phyloP scores from a whole-genome alignment of 305 asterid species.

The Striga hermonthica region DNA sequence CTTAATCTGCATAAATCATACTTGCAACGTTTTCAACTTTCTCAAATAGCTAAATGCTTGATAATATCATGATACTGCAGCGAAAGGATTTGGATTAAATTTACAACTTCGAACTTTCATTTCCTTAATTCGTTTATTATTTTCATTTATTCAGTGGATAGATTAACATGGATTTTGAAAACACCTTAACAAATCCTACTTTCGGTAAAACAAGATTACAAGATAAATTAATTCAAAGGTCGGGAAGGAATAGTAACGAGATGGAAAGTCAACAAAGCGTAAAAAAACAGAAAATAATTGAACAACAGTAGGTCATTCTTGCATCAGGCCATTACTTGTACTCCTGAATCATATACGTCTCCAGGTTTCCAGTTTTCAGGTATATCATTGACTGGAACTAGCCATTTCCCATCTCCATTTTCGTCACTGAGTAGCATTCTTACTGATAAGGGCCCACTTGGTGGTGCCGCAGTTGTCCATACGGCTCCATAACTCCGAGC shows the following conservation, averaged over 20 bases:
- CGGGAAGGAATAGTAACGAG: no score
- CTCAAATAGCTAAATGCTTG: not conserved
- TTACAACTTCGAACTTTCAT: not conserved
- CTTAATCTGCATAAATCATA: not conserved
- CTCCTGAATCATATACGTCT: conserved; percentile 69
- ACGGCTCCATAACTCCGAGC: conserved; percentile 73
- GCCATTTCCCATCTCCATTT: conserved; percentile 69
- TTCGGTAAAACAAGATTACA: not conserved
- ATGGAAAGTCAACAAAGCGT: not conserved
- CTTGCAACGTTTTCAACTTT: not conserved
- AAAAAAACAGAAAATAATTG: conserved; percentile 8
- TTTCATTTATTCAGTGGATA: conserved; percentile 10
- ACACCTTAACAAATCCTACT: conserved; percentile 10
- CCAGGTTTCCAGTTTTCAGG: conserved; percentile 80
- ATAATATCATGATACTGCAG: not conserved
- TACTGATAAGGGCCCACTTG: conserved; percentile 66
- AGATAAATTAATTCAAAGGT: conserved; percentile 17
- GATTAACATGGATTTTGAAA: not conserved
- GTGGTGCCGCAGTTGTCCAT: conserved; percentile 67
- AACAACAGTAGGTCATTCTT: conserved; percentile 17
- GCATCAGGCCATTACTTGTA: conserved; percentile 50
- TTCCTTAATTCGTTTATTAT: not conserved
- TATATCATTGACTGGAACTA: conserved; percentile 57
- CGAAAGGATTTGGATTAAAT: not conserved
- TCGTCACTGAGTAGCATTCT: conserved; percentile 70